These are phyloP conservation scores for Castanopsis chinensis DNA, from an alignment of 306 rosid genomes.

Conservation along the genomic window DNA sequence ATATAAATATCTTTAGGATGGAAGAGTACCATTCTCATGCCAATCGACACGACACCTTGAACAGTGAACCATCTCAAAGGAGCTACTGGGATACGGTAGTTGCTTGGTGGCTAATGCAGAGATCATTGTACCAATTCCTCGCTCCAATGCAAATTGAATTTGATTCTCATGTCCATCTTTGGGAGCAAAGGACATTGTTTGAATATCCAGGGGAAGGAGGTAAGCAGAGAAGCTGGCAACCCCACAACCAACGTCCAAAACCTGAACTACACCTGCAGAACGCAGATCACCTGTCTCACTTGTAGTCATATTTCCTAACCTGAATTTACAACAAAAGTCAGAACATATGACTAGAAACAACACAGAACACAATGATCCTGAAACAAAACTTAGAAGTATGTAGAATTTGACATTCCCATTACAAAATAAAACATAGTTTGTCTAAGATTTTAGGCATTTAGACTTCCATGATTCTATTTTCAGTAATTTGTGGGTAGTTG, in stretches of 20 bases:
- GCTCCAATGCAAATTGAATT: constrained; percentile 90
- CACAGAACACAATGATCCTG: neutral
- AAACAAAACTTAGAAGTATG: neutral
- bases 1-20: constrained; percentile 17
- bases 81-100: constrained; percentile 73
- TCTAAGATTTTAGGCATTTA: no score
- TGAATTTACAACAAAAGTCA: constrained; percentile 26
- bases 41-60: constrained; percentile 91
- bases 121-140: constrained; percentile 91
- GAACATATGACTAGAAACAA: constrained; percentile 1
- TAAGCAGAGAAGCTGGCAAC: constrained; percentile 97
- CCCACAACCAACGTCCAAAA: constrained; percentile 94
- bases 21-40: constrained; percentile 72
- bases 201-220: constrained; percentile 80
- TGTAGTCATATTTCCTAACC: constrained; percentile 89
- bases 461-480: no score
- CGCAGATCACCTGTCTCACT: constrained; percentile 65
- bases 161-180: constrained; percentile 96
- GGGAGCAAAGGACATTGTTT: constrained; percentile 96
- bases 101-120: constrained; percentile 86
- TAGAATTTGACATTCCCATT: no score
- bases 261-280: constrained; percentile 77
- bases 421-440: no score
- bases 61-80: constrained; percentile 96
- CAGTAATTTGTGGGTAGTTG: no score